A percentile compares a stretch with the other conserved stretches of the same genome.
These are phyloP conservation scores for Entoloma clypeatum DNA, from an alignment of 1,284 basidiomycete genomes.

Conservation along the genomic window DNA sequence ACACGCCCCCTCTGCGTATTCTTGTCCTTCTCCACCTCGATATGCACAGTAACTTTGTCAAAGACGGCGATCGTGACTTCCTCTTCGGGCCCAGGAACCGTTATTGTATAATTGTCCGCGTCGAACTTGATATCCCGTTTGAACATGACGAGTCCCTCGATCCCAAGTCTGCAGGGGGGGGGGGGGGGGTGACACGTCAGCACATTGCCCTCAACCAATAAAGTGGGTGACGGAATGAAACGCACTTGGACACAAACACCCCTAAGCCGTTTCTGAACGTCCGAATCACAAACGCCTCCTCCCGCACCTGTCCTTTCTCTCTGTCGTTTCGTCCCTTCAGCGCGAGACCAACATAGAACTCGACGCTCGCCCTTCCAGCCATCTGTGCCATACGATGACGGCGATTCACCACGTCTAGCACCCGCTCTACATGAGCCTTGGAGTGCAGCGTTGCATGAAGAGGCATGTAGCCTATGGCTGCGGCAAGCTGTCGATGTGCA, in stretches of 20 bases:
- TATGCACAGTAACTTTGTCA: conserved; percentile 87
- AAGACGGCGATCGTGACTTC: conserved; percentile 78
- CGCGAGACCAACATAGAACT: conserved; percentile 96
- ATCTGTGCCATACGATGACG: conserved; percentile 96
- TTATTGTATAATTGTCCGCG: conserved; percentile 86
- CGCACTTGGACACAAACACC: conserved; percentile 92
- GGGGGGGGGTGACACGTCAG: not conserved
- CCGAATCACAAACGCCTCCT: conserved; percentile 94
- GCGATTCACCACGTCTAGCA: conserved; percentile 86
- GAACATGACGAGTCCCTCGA: conserved; percentile 94
- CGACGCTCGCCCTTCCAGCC: conserved; percentile 92
- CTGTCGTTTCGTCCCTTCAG: conserved; percentile 69
- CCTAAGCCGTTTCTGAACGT: conserved; percentile 94
- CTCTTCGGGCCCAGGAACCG: conserved; percentile 45
- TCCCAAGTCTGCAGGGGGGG: conserved; percentile 63
- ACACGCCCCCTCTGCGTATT: conserved; percentile 93
- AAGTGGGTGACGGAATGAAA: too few species aligned
- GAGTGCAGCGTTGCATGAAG: conserved; percentile 88
- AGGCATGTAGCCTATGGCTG: conserved; percentile 82
- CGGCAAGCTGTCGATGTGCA: conserved; percentile 90
- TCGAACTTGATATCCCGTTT: conserved; percentile 86
- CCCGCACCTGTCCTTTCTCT: conserved; percentile 46
- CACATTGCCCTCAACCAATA: conserved; percentile 1
- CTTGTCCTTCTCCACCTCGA: conserved; percentile 91
- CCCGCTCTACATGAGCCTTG: conserved; percentile 85